Evolutionary conservation across 1,284 basidiomycete species (phyloP), one percentile per base, ranked within the genome.

Genomic region (Irpex sp.): DNA sequence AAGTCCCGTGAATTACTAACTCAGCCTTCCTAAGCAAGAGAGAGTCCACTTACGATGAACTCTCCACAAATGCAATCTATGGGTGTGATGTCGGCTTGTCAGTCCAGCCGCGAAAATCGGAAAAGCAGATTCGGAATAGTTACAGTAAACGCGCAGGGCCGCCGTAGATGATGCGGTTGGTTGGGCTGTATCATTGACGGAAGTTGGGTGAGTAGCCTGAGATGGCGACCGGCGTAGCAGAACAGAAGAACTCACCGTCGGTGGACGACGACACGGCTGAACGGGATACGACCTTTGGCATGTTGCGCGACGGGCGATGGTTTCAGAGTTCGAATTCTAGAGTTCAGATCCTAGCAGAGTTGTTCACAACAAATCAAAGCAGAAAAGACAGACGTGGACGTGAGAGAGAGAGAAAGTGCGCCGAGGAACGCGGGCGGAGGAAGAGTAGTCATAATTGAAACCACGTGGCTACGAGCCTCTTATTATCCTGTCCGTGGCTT

Each of bases 61-160:
- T 92, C 90, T 69, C 90, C 90, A 73, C 90, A 92, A 61, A 93
- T 86, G 70, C 91, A 93, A 72, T 93, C 89, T 91, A 57, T 56
- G 58, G 67, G 56, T 19, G 28, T 56, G 35, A 67, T 57, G 49
- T 51, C 57, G 33, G 33, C 12, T 51, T 51, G 60, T 67, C 56
- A 67, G 64, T 39, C 39, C 49, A 56, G 39, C 45, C 55, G 42
- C 45, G 19, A 52, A 58, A 57, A 59, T 39, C 52, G 54, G 62
- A 28, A 57, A 51, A 21, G n/a, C 14, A 36, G 49, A 65, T 35
- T 55, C 58, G 47, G 58, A 60, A 45, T 57, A 57, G 61, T 63
- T 72, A 90, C 90, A 93, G 71, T 93, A 93, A 56, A 91, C 88
- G 70, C 85, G 85, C 61, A 93, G 79, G 49, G 88, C 82, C 57